Evolutionary conservation across 2,329 filamentous ascomycete species (phyloP).

Genomic region (Fusarium oligoseptatum): DNA sequence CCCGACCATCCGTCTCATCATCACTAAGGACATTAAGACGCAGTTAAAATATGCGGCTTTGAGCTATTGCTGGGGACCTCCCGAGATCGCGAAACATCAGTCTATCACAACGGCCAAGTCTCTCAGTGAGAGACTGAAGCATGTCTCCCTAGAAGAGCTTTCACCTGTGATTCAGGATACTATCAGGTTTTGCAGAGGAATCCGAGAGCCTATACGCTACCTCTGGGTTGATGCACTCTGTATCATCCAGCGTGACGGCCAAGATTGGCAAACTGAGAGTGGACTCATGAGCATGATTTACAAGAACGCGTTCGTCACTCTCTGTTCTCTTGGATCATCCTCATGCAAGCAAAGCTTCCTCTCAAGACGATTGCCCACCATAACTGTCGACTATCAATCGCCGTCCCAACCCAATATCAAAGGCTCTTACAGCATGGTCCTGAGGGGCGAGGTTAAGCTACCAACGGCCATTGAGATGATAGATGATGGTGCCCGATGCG

Average conservation of each 20-base stretch:
- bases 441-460: neutral
- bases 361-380: neutral
- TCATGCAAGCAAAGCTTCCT: neutral
- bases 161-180: neutral
- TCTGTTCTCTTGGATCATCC: neutral
- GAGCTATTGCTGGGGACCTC: conserved; percentile 2
- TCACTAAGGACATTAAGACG: neutral
- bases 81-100: neutral
- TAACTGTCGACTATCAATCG: neutral
- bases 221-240: conserved; percentile 26
- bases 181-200: neutral
- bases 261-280: neutral
- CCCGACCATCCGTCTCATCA: neutral
- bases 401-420: neutral
- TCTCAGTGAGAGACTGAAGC: neutral
- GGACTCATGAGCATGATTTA: neutral
- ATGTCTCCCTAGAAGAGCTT: neutral
- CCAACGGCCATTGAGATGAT: neutral
- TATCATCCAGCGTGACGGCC: conserved; percentile 12
- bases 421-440: neutral
- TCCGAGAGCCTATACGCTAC: neutral
- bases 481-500: neutral
- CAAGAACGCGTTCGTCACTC: neutral
- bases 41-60: neutral
- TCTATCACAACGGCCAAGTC: neutral